Evolutionary conservation across 768 basidiomycete species (phyloP).

Genomic region (Boletus fagicola): DNA sequence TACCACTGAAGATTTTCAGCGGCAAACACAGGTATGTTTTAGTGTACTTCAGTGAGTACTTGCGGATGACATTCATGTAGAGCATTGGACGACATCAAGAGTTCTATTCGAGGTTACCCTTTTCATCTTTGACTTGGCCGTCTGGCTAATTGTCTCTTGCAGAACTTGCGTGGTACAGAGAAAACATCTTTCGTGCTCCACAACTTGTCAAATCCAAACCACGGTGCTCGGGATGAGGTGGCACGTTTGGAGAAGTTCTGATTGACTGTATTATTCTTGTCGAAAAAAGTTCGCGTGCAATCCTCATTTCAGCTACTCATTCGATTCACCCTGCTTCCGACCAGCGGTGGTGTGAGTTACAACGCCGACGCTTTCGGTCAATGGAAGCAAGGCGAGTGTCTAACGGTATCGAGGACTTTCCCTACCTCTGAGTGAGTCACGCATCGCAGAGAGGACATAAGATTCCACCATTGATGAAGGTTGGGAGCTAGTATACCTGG

Average conservation of each 20-base stretch:
- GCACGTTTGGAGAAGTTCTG: too few species aligned
- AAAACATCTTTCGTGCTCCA: not conserved
- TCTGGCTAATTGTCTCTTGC: not conserved
- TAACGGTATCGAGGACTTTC: not conserved
- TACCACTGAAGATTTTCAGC: constrained; percentile 30
- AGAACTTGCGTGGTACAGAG: constrained; percentile 1
- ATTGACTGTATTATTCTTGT: not conserved
- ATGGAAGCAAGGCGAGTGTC: not conserved
- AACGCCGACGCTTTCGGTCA: not conserved
- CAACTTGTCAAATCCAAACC: not conserved
- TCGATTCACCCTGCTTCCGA: not conserved
- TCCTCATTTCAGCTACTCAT: not conserved
- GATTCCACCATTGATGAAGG: not conserved
- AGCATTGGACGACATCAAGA: constrained; percentile 78
- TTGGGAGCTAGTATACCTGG: too few species aligned
- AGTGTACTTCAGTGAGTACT: not conserved
- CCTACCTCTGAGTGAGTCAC: not conserved
- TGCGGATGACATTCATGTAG: constrained; percentile 36
- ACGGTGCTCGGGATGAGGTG: not conserved
- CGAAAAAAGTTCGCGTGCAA: too few species aligned
- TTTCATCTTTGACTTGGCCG: not conserved
- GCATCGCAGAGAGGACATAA: not conserved
- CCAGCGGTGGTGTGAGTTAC: not conserved
- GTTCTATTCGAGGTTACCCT: constrained; percentile 65
- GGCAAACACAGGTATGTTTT: constrained; percentile 56